Percentiles rank a stretch among this genome's conserved stretches.
These are phyloP conservation scores for Solanum clarkiae DNA, from an alignment of 257 asterid genomes.

Conservation along the genomic window DNA sequence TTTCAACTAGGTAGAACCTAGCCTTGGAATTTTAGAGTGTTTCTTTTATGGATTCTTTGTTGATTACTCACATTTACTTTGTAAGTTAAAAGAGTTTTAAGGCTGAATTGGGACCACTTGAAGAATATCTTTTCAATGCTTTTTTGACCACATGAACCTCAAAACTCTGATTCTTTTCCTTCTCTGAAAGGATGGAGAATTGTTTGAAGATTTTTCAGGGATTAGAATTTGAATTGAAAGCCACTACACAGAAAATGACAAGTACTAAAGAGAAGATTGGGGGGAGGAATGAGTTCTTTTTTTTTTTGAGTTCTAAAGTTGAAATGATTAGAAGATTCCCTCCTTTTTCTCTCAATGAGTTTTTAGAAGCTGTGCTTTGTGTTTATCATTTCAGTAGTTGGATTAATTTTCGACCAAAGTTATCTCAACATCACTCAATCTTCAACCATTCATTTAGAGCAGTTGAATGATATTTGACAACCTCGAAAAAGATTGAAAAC, in stretches of 20 bases:
- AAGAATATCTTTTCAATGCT: slow-evolving; percentile 11
- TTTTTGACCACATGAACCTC: slow-evolving; percentile 15
- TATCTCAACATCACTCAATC: not conserved
- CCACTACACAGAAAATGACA: not conserved
- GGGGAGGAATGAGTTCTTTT: not conserved
- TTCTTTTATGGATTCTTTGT: slow-evolving; percentile 5
- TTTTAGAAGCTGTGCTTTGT: slow-evolving; percentile 3
- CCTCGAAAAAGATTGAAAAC: not conserved
- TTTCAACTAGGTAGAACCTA: slow-evolving; percentile 2
- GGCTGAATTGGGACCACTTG: slow-evolving; percentile 8
- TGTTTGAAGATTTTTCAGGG: not conserved
- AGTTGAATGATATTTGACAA: not conserved
- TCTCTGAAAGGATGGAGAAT: slow-evolving; percentile 1
- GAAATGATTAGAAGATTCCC: slow-evolving; percentile 15
- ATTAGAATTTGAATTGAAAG: not conserved
- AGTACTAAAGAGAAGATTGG: not conserved
- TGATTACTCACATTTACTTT: not conserved
- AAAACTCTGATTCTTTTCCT: not conserved
- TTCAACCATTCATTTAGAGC: not conserved
- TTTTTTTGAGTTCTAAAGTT: slow-evolving; percentile 1
- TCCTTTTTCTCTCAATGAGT: not conserved
- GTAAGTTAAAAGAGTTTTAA: not conserved
- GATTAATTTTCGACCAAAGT: not conserved
- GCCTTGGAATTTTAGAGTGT: not conserved
- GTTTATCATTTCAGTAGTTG: slow-evolving; percentile 11